Evolutionary conservation across 306 rosid genomes (phyloP), one percentile per base, ranked within the genome.

Genomic region (Lupinus albus): DNA sequence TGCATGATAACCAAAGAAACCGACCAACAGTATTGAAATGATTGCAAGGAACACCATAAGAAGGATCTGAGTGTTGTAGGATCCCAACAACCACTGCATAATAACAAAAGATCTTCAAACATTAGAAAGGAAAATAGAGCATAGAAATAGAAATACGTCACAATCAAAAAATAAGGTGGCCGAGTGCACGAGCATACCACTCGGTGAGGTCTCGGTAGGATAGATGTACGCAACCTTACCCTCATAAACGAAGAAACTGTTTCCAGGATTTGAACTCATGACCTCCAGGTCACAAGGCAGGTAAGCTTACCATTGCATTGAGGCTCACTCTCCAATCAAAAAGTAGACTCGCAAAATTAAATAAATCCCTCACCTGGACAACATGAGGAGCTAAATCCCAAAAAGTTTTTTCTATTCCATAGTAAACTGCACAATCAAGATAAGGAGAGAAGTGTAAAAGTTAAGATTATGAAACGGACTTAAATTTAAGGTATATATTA

Each of bases 1-100:
- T 61, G 96, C 88, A 71, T 93, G 98, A 83, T 88, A 93, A 74
- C 89, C 85, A 77, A 88, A 86, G 79, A 93, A 90, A 16, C 97
- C 99, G 2, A 73, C 91, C 74, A 93, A 61, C 38, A 86, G 82
- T 86, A 93, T 78, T 42, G 83, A 74, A 62, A 88, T 67, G 45
- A 93, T 88, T 53, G 90, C 91, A 59, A 90, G 90, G 80, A 90
- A 90, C 79, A 86, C 86, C 82, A 90, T 68, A 13, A 93, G 76
- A 48, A 93, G 91, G 78, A 93, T 81, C 84, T 88, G 96, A 67
- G 86, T 90, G 68, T 93, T 86, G 87, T 93, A 86, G 9, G 96
- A 80, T 72, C 87, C 88, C 84, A 93, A 72, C 76, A 90, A 67
- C 96, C 97, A 93, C 99, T 90, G 85, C 79, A 16, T 56, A 9